Evolutionary conservation across 2,329 filamentous ascomycete species (phyloP).

Genomic region (Diaporthe sp.): DNA sequence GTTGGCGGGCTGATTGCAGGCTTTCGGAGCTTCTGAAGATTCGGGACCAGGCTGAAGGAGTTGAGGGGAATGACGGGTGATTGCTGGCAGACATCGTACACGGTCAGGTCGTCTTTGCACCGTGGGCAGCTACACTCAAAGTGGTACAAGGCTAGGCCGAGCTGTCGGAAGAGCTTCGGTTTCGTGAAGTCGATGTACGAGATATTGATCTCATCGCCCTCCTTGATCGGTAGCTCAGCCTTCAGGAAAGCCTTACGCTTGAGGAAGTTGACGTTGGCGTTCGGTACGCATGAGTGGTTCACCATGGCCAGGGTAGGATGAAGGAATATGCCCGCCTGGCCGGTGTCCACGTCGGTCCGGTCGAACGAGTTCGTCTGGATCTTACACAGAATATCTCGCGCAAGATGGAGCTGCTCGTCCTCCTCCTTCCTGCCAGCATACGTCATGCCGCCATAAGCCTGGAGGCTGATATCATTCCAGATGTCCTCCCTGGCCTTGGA

Average conservation of each 20-base stretch:
- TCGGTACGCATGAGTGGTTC: conserved; percentile 74
- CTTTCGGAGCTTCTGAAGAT: conserved; percentile 51
- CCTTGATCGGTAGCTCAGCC: conserved; percentile 62
- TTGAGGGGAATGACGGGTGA: conserved; percentile 60
- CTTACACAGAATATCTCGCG: conserved; percentile 68
- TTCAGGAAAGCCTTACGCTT: conserved; percentile 65
- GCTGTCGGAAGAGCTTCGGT: conserved; percentile 57
- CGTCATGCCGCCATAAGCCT: conserved; percentile 64
- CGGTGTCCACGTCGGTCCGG: conserved; percentile 65
- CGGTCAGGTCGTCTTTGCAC: conserved; percentile 64
- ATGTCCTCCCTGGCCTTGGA: conserved; percentile 52
- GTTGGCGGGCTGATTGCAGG: conserved; percentile 49
- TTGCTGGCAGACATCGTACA: conserved; percentile 64
- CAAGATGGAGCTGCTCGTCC: conserved; percentile 54
- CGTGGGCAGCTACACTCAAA: conserved; percentile 66
- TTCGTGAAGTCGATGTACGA: conserved; percentile 70
- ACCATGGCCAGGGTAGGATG: conserved; percentile 69
- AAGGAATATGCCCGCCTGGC: conserved; percentile 67
- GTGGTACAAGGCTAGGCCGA: conserved; percentile 62
- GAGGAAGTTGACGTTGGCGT: conserved; percentile 69
- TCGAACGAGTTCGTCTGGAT: conserved; percentile 75
- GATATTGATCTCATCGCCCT: conserved; percentile 70
- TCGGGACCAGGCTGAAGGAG: conserved; percentile 58
- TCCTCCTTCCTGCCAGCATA: conserved; percentile 57
- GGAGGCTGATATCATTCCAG: conserved; percentile 64